Evolutionary conservation across 768 basidiomycete genomes (phyloP).

Genomic region (Rhodotorula babjevae): DNA sequence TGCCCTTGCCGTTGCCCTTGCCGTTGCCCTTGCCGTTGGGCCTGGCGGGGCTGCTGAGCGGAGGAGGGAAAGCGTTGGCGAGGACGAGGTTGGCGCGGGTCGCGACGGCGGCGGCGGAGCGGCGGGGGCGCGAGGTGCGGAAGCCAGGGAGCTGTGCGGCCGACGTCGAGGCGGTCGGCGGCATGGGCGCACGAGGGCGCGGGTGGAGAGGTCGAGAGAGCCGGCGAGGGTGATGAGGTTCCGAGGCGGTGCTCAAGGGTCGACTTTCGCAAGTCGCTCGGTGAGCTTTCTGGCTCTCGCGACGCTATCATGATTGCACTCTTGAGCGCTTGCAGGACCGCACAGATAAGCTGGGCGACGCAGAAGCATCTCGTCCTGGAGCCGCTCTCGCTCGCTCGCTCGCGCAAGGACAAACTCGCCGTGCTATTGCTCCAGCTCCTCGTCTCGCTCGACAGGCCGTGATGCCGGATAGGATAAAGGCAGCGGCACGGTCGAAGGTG

Average conservation of each 20-base stretch:
- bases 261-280: too few species aligned
- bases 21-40: neutral
- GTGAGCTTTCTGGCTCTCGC: too few species aligned
- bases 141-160: neutral
- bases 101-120: neutral
- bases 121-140: neutral
- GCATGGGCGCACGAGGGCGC: neutral
- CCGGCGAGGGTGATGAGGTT: neutral
- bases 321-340: too few species aligned
- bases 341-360: too few species aligned
- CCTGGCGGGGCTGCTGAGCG: too few species aligned
- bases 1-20: neutral
- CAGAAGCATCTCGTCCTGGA: too few species aligned
- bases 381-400: too few species aligned
- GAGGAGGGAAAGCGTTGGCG: too few species aligned
- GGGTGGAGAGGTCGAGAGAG: neutral
- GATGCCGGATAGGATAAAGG: slow-evolving; percentile 1
- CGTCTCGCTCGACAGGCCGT: neutral
- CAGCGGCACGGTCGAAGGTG: neutral
- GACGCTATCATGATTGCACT: too few species aligned
- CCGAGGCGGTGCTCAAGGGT: neutral
- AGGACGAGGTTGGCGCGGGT: neutral
- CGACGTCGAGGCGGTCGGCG: neutral
- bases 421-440: neutral
- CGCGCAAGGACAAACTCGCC: too few species aligned